phyloP scores from a whole-genome alignment of 192 early-diverging fungal genomes.

The Linnemannia elongata region DNA sequence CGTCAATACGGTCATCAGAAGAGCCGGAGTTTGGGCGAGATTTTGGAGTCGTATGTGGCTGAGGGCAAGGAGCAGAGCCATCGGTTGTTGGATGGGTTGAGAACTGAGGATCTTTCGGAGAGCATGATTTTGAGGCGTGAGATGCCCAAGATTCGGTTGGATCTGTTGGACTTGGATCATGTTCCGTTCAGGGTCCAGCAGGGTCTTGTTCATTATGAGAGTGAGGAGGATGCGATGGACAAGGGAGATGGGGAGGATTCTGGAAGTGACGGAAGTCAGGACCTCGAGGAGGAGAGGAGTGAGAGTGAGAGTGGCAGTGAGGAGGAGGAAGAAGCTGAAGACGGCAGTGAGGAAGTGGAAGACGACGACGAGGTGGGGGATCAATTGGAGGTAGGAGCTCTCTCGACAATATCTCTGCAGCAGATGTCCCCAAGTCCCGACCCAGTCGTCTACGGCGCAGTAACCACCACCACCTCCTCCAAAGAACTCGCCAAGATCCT shows the following conservation, averaged over 20 bases:
- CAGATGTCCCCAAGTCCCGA: neutral
- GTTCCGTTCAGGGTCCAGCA: slow-evolving; percentile 29
- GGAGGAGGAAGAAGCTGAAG: neutral
- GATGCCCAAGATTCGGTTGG: slow-evolving; percentile 42
- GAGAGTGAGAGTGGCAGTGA: slow-evolving; percentile 1
- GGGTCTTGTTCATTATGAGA: slow-evolving; percentile 6
- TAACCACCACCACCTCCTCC: neutral
- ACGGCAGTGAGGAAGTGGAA: neutral
- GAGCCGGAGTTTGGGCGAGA: slow-evolving; percentile 37
- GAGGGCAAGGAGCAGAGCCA: slow-evolving; percentile 30
- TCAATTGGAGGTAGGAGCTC: neutral
- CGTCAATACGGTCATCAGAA: slow-evolving; percentile 40
- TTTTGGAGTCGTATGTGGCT: slow-evolving; percentile 23
- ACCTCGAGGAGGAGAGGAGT: neutral
- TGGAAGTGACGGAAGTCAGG: slow-evolving; percentile 3
- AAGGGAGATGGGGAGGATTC: no score
- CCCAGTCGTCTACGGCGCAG: neutral
- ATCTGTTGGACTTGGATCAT: slow-evolving; percentile 35
- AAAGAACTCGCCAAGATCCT: slow-evolving; percentile 24
- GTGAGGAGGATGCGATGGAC: slow-evolving; percentile 27
- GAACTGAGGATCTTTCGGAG: slow-evolving; percentile 24
- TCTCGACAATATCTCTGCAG: no score
- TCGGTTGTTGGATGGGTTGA: slow-evolving; percentile 5
- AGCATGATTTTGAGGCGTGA: slow-evolving; percentile 44
- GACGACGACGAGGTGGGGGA: neutral